A percentile compares a stretch with the other conserved stretches of the same genome.
Conservation (phyloP, 2,329 filamentous ascomycete genomes). For the Elsinoe australis region DNA sequence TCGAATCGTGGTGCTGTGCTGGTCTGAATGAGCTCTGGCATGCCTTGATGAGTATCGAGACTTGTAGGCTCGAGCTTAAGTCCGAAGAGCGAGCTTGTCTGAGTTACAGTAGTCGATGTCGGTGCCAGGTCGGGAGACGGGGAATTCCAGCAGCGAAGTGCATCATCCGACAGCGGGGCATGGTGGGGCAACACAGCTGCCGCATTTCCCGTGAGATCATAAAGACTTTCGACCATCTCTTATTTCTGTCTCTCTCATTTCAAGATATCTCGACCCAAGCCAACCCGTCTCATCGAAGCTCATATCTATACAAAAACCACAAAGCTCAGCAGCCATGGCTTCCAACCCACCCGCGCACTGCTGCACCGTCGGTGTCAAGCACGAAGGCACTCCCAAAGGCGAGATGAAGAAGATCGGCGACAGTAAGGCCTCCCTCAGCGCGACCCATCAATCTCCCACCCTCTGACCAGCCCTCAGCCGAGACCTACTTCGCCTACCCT, state of each 20-base stretch:
- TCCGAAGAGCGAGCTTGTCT: no score
- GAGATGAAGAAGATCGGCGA: constrained; percentile 30
- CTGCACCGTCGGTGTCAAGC: constrained; percentile 35
- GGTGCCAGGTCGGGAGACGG: no score
- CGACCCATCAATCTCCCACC: background rate
- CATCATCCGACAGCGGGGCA: no score
- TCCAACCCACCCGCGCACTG: constrained; percentile 32
- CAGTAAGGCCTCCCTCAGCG: constrained; percentile 25
- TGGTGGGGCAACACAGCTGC: constrained; percentile 9
- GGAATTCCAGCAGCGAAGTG: no score
- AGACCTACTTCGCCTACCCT: constrained; percentile 50
- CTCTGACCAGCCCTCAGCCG: constrained; percentile 33
- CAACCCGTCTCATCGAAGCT: background rate
- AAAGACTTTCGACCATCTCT: constrained; percentile 6
- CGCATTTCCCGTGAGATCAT: background rate
- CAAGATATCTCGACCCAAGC: no score
- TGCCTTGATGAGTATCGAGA: no score
- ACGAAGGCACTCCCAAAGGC: constrained; percentile 31
- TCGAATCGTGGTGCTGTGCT: no score
- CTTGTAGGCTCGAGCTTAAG: no score
- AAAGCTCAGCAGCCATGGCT: constrained; percentile 26
- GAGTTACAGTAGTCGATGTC: no score
- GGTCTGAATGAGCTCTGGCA: no score
- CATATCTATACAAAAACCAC: background rate
- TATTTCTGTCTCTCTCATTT: background rate